These are phyloP conservation scores for Boletus barrowsii DNA, from an alignment of 768 basidiomycete species.

Conservation along the genomic window DNA sequence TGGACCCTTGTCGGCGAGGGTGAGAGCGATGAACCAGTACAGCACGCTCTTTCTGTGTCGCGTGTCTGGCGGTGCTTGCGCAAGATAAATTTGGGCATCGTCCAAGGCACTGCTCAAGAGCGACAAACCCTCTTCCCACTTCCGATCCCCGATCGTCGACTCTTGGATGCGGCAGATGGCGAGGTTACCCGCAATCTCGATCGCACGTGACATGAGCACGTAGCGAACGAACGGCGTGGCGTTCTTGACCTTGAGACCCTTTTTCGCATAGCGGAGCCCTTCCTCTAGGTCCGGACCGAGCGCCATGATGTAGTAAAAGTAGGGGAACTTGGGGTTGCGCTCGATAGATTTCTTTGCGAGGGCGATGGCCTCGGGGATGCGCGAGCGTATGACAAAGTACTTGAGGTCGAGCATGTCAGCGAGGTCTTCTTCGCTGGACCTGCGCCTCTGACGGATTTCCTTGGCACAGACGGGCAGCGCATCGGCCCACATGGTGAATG, in stretches of 20 bases:
- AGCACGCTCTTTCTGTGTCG: slow-evolving; percentile 56
- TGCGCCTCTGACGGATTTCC: slow-evolving; percentile 47
- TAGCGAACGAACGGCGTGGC: slow-evolving; percentile 55
- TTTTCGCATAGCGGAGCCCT: slow-evolving; percentile 62
- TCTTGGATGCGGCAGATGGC: slow-evolving; percentile 49
- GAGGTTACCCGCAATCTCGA: slow-evolving; percentile 57
- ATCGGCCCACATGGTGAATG: slow-evolving; percentile 59
- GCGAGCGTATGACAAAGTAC: slow-evolving; percentile 47
- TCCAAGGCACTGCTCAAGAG: slow-evolving; percentile 59
- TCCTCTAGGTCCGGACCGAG: slow-evolving; percentile 45
- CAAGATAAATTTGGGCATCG: slow-evolving; percentile 54
- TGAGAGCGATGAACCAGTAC: slow-evolving; percentile 58
- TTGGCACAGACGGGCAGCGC: slow-evolving; percentile 57
- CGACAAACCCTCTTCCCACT: slow-evolving; percentile 59
- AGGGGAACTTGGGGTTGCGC: slow-evolving; percentile 57
- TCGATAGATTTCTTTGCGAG: slow-evolving; percentile 46
- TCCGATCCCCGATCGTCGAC: slow-evolving; percentile 38
- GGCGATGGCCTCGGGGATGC: slow-evolving; percentile 46
- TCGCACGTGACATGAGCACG: slow-evolving; percentile 58
- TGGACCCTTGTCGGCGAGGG: slow-evolving; percentile 49
- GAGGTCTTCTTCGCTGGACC: slow-evolving; percentile 42
- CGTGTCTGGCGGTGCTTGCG: slow-evolving; percentile 58
- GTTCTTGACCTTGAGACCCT: slow-evolving; percentile 57
- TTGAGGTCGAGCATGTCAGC: slow-evolving; percentile 70
- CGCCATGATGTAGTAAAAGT: slow-evolving; percentile 62